Evolutionary conservation across 306 rosid genomes (phyloP).

Genomic region (Vicia villosa): DNA sequence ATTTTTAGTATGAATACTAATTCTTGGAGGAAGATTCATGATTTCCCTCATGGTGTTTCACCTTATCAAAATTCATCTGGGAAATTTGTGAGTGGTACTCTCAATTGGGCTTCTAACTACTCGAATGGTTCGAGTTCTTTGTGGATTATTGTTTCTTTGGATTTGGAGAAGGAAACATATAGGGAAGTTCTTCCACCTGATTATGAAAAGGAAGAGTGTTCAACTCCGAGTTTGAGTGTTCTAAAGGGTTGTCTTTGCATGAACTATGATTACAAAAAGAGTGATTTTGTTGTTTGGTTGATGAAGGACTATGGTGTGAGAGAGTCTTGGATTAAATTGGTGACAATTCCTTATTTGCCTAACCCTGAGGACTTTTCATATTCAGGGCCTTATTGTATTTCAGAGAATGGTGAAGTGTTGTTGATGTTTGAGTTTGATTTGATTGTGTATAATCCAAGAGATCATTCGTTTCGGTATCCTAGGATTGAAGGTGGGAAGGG

Average conservation of each 20-base stretch:
- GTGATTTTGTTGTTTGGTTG: conserved; percentile 52
- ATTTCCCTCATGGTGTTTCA: conserved; percentile 45
- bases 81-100: conserved; percentile 51
- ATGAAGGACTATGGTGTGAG: conserved; percentile 50
- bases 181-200: conserved; percentile 51
- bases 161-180: conserved; percentile 45
- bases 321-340: conserved; percentile 50
- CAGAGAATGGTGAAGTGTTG: conserved; percentile 49
- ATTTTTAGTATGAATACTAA: conserved; percentile 39
- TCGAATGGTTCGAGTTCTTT: conserved; percentile 31
- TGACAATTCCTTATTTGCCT: conserved; percentile 53
- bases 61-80: conserved; percentile 45
- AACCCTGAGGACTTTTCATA: conserved; percentile 55
- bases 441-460: conserved; percentile 46
- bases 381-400: conserved; percentile 46
- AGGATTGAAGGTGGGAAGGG: conserved; percentile 56
- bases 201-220: conserved; percentile 51
- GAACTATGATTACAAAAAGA: conserved; percentile 48
- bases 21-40: conserved; percentile 52
- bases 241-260: conserved; percentile 41
- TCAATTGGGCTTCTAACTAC: conserved; percentile 46
- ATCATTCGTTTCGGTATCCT: conserved; percentile 43
- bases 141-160: conserved; percentile 51
- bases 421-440: conserved; percentile 60
- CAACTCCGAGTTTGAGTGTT: conserved; percentile 48